Percentiles rank a stretch among this genome's conserved stretches.
These are phyloP conservation scores for Penicillium nordicum DNA, from an alignment of 2,329 filamentous ascomycete genomes.

Conservation along the genomic window DNA sequence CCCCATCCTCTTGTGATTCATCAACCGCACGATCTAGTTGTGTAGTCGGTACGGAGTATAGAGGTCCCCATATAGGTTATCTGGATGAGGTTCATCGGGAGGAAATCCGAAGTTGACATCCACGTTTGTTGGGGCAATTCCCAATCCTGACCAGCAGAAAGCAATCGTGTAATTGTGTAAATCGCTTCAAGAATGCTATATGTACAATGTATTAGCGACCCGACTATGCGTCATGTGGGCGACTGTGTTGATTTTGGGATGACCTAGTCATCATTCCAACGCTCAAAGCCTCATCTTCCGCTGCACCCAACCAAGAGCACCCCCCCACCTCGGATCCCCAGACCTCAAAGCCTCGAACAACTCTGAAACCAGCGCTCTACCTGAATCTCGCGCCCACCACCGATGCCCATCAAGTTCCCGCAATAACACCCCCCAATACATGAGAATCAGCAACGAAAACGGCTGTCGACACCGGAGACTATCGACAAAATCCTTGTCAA, in stretches of 20 bases:
- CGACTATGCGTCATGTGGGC: too few relatives aligned
- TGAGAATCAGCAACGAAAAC: slow-evolving; percentile 25
- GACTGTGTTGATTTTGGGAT: too few relatives aligned
- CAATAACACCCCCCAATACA: slow-evolving; percentile 28
- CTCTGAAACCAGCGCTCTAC: slow-evolving; percentile 18
- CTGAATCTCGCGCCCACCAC: slow-evolving; percentile 29
- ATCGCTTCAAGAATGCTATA: slow-evolving; percentile 5
- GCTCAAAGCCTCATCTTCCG: background rate
- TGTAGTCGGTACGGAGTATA: slow-evolving; percentile 38
- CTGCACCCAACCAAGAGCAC: slow-evolving; percentile 12
- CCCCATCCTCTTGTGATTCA: slow-evolving; percentile 35
- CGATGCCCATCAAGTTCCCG: slow-evolving; percentile 17
- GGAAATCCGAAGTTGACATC: slow-evolving; percentile 21
- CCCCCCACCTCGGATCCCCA: slow-evolving; percentile 10
- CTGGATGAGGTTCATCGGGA: too few relatives aligned
- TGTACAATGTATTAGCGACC: background rate
- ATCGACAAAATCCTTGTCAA: slow-evolving; percentile 23
- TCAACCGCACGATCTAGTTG: slow-evolving; percentile 39
- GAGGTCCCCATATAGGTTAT: background rate
- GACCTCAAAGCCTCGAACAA: slow-evolving; percentile 1
- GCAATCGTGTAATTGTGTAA: background rate
- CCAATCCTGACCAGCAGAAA: background rate
- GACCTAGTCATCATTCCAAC: background rate
- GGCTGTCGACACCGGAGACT: slow-evolving; percentile 15
- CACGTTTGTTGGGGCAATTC: background rate